Evolutionary conservation across 73 alveolate genomes (phyloP).

Genomic region (Paramecium octaurelia): DNA sequence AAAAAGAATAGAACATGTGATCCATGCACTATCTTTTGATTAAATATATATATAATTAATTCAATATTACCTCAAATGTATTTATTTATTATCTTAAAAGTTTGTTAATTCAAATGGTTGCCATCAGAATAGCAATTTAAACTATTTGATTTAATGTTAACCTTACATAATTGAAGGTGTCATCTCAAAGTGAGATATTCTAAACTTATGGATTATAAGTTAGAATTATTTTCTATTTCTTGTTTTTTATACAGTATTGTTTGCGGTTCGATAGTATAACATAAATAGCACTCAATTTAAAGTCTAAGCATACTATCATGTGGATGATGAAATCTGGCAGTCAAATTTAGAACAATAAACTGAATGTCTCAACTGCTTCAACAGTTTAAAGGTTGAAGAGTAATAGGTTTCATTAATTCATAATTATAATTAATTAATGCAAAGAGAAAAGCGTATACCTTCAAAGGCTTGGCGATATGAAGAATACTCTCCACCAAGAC

Average conservation of each 20-base stretch:
- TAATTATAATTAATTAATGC: neutral
- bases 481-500: neutral
- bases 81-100: neutral
- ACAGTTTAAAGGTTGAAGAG: neutral
- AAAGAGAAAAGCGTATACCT: neutral
- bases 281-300: neutral
- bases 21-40: slow-evolving; percentile 28
- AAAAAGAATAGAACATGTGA: slow-evolving; percentile 32
- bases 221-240: too few species aligned
- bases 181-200: neutral
- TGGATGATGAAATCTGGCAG: neutral
- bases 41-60: neutral
- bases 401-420: neutral
- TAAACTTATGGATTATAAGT: too few species aligned
- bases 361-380: neutral
- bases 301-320: neutral
- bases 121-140: too few species aligned
- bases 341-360: neutral
- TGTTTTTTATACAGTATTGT: neutral
- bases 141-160: too few species aligned
- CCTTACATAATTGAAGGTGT: neutral
- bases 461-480: neutral
- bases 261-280: neutral
- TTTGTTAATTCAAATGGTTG: too few species aligned
- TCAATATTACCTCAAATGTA: neutral